Evolutionary conservation across 352 stramenopile genomes (phyloP), one percentile per base, ranked within the genome.

Genomic region (Pythium coloratum): DNA sequence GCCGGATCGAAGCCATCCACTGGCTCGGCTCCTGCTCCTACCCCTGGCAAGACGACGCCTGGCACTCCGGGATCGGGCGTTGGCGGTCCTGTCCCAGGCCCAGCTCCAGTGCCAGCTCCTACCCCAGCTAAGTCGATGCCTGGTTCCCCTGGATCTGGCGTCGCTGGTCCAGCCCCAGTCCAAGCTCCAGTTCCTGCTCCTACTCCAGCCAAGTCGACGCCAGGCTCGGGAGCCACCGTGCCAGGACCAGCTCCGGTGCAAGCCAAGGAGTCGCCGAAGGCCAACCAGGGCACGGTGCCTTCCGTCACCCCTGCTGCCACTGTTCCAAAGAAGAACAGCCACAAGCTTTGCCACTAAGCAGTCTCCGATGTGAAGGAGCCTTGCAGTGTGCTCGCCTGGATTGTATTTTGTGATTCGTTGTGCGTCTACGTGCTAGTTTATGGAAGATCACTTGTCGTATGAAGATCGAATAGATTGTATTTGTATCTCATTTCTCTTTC

Each of bases 301-400:
- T 46, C 28, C 6, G 59, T 66, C 18, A 66, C 59, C 5, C 59
- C 59, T 50, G 59, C 59, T 13, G 33, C 42, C 46, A 66, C 46
- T n/a, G 42, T 38, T 16, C 61, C 61, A 1, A 55, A 53, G 32
- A 53, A 53, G 24, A 55, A 44, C 61, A 61, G 55, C 16, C 62
- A 68, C 54, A 62, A 68, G 51, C 54, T 68, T 6, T 68, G 62
- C 30, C 51, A 62, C 51, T 68, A 68, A 68, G 36, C 36, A 62
- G 30, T 20, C 18, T 28, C 20, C 20, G 6, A 9, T 28, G 24
- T 16, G 57, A 55, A 24, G 38, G 44, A 38, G 12, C n/a, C 30
- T 18, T 24, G 28, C 51, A 26, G 28, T 58, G 13, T 24, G 51
- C 12, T 24, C 26, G 13, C 28, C 5, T 53, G 30, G 40, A 28